These are phyloP conservation scores for Ophiocordyceps camponoti-rufipedis DNA, from an alignment of 2,329 filamentous ascomycete genomes.

Conservation along the genomic window DNA sequence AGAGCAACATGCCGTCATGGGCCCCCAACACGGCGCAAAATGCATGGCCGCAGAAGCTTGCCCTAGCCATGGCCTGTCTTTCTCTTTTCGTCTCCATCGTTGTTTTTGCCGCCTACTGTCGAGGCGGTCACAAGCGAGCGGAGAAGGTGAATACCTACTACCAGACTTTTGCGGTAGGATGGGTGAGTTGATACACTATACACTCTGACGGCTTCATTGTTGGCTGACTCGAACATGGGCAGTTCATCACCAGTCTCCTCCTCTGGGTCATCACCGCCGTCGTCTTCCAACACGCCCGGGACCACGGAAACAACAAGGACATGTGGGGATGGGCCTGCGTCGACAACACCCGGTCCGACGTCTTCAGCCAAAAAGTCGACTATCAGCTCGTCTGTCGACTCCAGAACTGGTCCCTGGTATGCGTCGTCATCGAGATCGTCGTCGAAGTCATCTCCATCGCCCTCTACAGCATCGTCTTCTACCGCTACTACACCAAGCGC, in stretches of 20 bases:
- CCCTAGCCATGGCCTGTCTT: constrained; percentile 61
- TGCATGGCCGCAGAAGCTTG: constrained; percentile 73
- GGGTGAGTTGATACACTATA: constrained; percentile 20
- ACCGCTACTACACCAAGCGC: constrained; percentile 93
- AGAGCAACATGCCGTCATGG: constrained; percentile 77
- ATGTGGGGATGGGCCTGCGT: constrained; percentile 98
- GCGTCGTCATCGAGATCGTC: constrained; percentile 92
- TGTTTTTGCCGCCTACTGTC: constrained; percentile 74
- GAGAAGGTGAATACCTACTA: constrained; percentile 94
- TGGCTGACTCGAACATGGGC: neutral
- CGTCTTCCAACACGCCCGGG: constrained; percentile 61
- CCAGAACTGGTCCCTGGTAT: constrained; percentile 86
- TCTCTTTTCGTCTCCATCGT: constrained; percentile 63
- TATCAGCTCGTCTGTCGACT: constrained; percentile 86
- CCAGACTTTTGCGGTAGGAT: constrained; percentile 78
- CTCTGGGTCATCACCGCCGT: constrained; percentile 84
- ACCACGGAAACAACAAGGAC: constrained; percentile 57
- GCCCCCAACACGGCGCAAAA: constrained; percentile 47
- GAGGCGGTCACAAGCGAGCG: constrained; percentile 70
- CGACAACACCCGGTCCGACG: constrained; percentile 59
- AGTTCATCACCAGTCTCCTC: constrained; percentile 76
- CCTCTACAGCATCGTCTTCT: constrained; percentile 90
- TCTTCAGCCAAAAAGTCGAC: constrained; percentile 67
- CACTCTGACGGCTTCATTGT: neutral
- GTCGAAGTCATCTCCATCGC: constrained; percentile 80